These are phyloP conservation scores for Candida caryicola DNA, from an alignment of 805 yeast species.

Conservation along the genomic window DNA sequence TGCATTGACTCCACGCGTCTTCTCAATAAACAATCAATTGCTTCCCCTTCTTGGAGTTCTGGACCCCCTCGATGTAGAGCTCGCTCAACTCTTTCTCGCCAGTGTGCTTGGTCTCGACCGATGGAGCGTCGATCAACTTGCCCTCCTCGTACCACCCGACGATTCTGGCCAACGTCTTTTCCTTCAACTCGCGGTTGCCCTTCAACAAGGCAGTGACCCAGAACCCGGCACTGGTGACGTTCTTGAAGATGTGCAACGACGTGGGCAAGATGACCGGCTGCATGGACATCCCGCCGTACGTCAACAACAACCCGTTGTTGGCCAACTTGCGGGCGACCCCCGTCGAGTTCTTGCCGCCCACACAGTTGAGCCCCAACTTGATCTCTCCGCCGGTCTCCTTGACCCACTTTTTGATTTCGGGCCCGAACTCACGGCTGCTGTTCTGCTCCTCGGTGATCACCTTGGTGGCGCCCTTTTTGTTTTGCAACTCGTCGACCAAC, in stretches of 20 bases:
- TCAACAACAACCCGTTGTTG: constrained; percentile 70
- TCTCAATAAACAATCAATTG: constrained; percentile 30
- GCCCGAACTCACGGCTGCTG: constrained; percentile 62
- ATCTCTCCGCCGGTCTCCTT: constrained; percentile 50
- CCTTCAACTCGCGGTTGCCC: constrained; percentile 33
- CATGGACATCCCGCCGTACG: constrained; percentile 97
- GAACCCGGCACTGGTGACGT: constrained; percentile 80
- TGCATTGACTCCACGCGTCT: too few relatives aligned
- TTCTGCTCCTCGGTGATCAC: constrained; percentile 90
- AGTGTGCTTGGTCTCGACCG: constrained; percentile 23
- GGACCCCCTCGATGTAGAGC: constrained; percentile 29
- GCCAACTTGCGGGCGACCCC: constrained; percentile 81
- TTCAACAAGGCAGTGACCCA: constrained; percentile 73
- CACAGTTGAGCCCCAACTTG: constrained; percentile 83
- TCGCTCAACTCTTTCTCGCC: constrained; percentile 25
- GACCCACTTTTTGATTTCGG: constrained; percentile 54
- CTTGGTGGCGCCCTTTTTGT: constrained; percentile 71
- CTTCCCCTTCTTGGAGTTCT: constrained; percentile 36
- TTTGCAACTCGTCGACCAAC: constrained; percentile 48
- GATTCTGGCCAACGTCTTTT: constrained; percentile 34
- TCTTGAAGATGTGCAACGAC: constrained; percentile 83
- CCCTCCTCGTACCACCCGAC: constrained; percentile 44
- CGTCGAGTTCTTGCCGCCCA: constrained; percentile 86
- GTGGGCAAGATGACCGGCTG: constrained; percentile 94
- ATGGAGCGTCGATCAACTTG: constrained; percentile 36